These are phyloP conservation scores for Candida sanyaensis DNA, from an alignment of 1,139 yeast genomes.

Conservation along the genomic window DNA sequence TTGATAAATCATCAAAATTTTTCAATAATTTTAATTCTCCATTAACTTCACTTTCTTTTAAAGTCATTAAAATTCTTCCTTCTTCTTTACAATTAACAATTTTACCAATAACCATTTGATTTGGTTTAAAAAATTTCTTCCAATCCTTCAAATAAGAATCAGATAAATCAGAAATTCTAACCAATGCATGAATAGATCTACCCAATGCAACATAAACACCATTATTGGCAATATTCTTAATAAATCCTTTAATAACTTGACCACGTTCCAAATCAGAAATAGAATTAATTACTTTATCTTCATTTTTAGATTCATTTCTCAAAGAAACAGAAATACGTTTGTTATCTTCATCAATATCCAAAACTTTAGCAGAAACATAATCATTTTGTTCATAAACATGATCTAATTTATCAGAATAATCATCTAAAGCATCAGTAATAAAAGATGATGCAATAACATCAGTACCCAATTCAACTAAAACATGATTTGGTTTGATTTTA, in stretches of 20 bases:
- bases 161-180: constrained; percentile 77
- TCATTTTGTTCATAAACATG: constrained; percentile 57
- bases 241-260: constrained; percentile 74
- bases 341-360: constrained; percentile 55
- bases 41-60: constrained; percentile 79
- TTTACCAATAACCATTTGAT: constrained; percentile 79
- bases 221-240: constrained; percentile 70
- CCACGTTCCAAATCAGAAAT: constrained; percentile 66
- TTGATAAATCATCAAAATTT: constrained; percentile 63
- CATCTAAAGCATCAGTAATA: constrained; percentile 78
- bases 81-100: constrained; percentile 63
- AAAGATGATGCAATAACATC: constrained; percentile 65
- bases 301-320: constrained; percentile 51
- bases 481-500: constrained; percentile 61
- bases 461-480: constrained; percentile 67
- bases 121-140: constrained; percentile 71
- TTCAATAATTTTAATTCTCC: constrained; percentile 63
- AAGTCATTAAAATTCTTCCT: constrained; percentile 70
- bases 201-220: constrained; percentile 85
- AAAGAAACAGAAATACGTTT: constrained; percentile 66
- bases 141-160: constrained; percentile 84
- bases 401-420: constrained; percentile 58
- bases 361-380: constrained; percentile 61
- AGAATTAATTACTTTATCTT: constrained; percentile 52
- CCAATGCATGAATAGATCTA: constrained; percentile 73